Base-by-base conservation (phyloP, 257 asterid genomes). In the Scutellaria barbata region DNA sequence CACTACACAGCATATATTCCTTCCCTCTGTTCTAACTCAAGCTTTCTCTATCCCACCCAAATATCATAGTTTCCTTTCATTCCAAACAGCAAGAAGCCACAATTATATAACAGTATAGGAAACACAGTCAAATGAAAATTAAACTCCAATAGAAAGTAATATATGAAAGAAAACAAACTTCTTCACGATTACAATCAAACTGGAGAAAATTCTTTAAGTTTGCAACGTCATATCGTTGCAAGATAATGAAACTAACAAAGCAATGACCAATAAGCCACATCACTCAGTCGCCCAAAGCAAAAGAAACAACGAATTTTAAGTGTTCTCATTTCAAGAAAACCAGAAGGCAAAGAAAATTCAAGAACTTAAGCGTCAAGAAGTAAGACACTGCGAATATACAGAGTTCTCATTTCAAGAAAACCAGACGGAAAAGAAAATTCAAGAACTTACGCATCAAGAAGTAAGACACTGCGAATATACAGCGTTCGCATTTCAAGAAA, bases 381-480 rank as follows among this genome's bases (percentile, higher is more conserved):
- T 95, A 95, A 68, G 95, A 83, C 60, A 92, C 81, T 30, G 83
- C 85, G 79, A 92, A 95, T 78, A 88, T 87, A 79, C 90, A 92
- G 66, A 95, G 83, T 30, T 30, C 35, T 30, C 35, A 30, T 30
- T 30, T 30, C n/a, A n/a, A n/a, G n/a, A n/a, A n/a, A n/a, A n/a
- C n/a, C n/a, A n/a, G n/a, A n/a, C n/a, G n/a, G n/a, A n/a, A n/a
- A n/a, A n/a, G n/a, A n/a, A n/a, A n/a, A n/a, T n/a, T n/a, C n/a
- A n/a, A n/a, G n/a, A n/a, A n/a, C n/a, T n/a, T n/a, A 95, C 99
- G 90, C 17, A 98, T 85, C 69, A 95, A 75, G 84, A 92, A 86
- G 88, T 95, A 92, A 68, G 94, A 84, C 56, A 92, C 82, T 30
- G 83, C 85, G 79, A 92, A 95, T 78, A 88, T 87, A 79, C 92